phyloP scores from a whole-genome alignment of 192 early-diverging fungal genomes.

The Pecoramyces ruminantium region DNA sequence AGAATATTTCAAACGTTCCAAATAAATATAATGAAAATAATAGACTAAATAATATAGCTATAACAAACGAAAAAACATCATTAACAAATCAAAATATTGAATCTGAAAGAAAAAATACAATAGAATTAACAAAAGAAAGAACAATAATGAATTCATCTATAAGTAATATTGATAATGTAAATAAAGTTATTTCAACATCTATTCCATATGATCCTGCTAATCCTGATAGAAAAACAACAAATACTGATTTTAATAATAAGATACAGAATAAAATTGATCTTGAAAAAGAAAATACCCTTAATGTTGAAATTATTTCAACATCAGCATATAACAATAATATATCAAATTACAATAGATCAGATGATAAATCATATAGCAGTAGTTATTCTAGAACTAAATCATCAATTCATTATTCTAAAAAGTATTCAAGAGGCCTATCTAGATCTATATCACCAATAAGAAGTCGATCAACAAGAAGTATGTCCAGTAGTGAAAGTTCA shows the following conservation, averaged over 20 bases:
- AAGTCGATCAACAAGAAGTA: neutral
- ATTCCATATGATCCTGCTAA: neutral
- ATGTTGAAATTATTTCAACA: neutral
- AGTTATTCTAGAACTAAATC: neutral
- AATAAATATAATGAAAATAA: too few relatives aligned
- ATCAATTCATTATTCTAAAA: neutral
- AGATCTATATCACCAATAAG: neutral
- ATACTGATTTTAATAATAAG: neutral
- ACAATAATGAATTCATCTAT: neutral
- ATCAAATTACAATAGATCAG: neutral
- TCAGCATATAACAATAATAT: neutral
- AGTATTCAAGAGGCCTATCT: neutral
- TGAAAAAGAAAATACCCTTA: neutral
- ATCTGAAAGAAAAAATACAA: too few relatives aligned
- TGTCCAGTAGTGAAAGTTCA: neutral
- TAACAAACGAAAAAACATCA: too few relatives aligned
- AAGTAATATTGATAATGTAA: neutral
- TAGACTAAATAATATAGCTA: too few relatives aligned
- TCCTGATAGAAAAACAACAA: neutral
- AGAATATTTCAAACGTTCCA: too few relatives aligned
- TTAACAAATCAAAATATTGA: too few relatives aligned
- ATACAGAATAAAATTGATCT: neutral
- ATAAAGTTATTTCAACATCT: neutral
- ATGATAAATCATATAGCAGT: neutral
- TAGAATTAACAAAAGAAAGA: neutral